Percentiles rank a stretch among this genome's conserved stretches.
These are phyloP conservation scores for Globisporangium echinulatum DNA, from an alignment of 352 stramenopile species.

Conservation along the genomic window DNA sequence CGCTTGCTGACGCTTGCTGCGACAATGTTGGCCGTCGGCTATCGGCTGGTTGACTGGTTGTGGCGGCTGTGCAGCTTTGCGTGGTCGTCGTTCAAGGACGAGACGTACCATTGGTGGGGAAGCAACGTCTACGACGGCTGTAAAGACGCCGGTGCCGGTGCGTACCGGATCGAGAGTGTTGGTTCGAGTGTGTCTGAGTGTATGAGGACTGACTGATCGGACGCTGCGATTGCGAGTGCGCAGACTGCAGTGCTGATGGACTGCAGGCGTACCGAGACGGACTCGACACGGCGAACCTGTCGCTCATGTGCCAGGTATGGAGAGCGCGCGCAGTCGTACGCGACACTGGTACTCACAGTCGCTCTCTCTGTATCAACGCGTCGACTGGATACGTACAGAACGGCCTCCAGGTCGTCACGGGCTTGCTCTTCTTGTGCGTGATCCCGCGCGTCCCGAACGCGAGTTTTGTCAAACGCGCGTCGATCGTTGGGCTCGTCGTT, in stretches of 20 bases:
- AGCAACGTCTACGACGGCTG: slow-evolving; percentile 63
- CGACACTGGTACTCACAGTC: too few species aligned
- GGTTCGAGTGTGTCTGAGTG: not conserved
- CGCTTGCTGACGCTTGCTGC: not conserved
- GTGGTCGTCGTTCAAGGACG: slow-evolving; percentile 67
- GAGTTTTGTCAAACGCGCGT: slow-evolving; percentile 40
- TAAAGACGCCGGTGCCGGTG: slow-evolving; percentile 30
- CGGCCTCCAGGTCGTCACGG: slow-evolving; percentile 45
- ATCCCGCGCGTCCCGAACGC: slow-evolving; percentile 45
- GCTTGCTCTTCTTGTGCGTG: slow-evolving; percentile 43
- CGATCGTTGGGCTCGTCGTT: slow-evolving; percentile 35
- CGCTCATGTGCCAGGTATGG: slow-evolving; percentile 42
- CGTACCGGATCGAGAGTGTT: not conserved
- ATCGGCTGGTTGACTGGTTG: not conserved
- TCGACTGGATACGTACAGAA: slow-evolving; percentile 25
- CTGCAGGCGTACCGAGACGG: slow-evolving; percentile 39
- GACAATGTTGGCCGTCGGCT: not conserved
- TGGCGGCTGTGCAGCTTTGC: slow-evolving; percentile 32
- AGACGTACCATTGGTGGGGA: slow-evolving; percentile 72
- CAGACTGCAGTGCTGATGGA: slow-evolving; percentile 33
- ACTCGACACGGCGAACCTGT: slow-evolving; percentile 53
- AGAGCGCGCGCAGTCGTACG: not conserved
- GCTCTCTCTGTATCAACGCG: not conserved
- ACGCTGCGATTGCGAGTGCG: not conserved
- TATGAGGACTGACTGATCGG: not conserved